These are phyloP conservation scores for Clavariopsis aquatica DNA, from an alignment of 495 filamentous ascomycete species.

Conservation along the genomic window DNA sequence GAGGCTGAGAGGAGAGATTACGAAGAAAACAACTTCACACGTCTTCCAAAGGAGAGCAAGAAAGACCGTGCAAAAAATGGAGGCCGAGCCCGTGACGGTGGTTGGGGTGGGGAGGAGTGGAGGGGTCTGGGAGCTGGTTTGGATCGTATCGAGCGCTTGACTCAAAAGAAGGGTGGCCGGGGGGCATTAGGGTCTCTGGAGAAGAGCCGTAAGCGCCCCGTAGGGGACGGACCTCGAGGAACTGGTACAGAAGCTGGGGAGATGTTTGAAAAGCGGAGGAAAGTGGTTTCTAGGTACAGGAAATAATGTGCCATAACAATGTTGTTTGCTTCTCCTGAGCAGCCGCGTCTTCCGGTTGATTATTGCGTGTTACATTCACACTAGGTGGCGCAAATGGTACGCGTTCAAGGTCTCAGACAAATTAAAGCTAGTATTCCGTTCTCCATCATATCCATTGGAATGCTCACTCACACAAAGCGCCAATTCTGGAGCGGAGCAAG, in stretches of 20 bases:
- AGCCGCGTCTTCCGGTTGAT: neutral
- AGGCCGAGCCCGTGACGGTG: constrained; percentile 52
- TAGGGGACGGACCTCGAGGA: constrained; percentile 60
- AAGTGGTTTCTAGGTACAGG: constrained; percentile 44
- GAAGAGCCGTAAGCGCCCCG: constrained; percentile 74
- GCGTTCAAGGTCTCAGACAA: neutral
- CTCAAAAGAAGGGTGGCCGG: constrained; percentile 59
- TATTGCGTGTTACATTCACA: neutral
- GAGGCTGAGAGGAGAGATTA: constrained; percentile 75
- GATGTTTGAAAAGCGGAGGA: constrained; percentile 71
- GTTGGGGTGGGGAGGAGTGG: constrained; percentile 86
- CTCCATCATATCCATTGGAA: neutral
- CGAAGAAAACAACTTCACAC: constrained; percentile 84
- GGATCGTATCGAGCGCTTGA: constrained; percentile 73
- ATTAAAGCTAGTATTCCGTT: neutral
- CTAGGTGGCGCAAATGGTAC: neutral
- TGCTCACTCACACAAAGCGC: neutral
- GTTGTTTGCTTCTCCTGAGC: neutral
- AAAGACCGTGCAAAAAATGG: constrained; percentile 64
- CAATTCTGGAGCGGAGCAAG: too few species aligned
- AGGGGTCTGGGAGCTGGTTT: constrained; percentile 73
- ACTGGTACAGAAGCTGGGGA: constrained; percentile 64
- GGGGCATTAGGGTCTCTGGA: constrained; percentile 65
- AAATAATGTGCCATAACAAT: constrained; percentile 6
- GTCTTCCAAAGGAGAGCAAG: constrained; percentile 78